Evolutionary conservation across 352 stramenopile genomes (phyloP).

Genomic region (Phytophthora sp.): DNA sequence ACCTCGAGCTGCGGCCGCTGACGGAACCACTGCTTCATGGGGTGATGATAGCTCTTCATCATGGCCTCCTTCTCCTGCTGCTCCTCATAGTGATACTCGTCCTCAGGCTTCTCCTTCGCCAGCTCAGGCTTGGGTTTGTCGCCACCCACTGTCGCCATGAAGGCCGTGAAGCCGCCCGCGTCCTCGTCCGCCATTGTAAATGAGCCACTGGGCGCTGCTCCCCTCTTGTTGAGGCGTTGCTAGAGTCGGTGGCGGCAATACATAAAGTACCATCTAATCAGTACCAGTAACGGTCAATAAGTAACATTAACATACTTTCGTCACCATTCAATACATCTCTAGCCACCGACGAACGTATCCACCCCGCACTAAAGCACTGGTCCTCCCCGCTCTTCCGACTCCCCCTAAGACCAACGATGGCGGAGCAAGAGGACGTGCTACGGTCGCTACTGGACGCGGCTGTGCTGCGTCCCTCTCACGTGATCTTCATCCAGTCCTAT

Average conservation of each 20-base stretch:
- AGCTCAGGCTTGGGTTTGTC: slow-evolving; percentile 13
- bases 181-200: slow-evolving; percentile 54
- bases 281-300: not conserved
- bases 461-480: slow-evolving; percentile 55
- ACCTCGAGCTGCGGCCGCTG: slow-evolving; percentile 61
- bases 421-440: slow-evolving; percentile 67
- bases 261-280: not conserved
- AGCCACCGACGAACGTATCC: slow-evolving; percentile 17
- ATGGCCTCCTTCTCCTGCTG: slow-evolving; percentile 87
- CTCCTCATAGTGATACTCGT: slow-evolving; percentile 86
- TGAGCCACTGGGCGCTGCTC: slow-evolving; percentile 4
- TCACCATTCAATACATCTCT: too few relatives aligned
- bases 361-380: slow-evolving; percentile 17
- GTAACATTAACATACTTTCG: not conserved
- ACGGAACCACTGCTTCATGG: slow-evolving; percentile 90
- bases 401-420: slow-evolving; percentile 21
- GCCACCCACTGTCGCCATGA: slow-evolving; percentile 68
- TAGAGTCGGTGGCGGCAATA: slow-evolving; percentile 6
- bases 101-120: slow-evolving; percentile 23
- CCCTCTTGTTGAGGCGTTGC: slow-evolving; percentile 1
- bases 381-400: slow-evolving; percentile 13
- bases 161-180: slow-evolving; percentile 65
- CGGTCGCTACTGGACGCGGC: slow-evolving; percentile 61
- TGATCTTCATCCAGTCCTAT: slow-evolving; percentile 64
- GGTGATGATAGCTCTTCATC: slow-evolving; percentile 88